Evolutionary conservation across 495 filamentous ascomycete species (phyloP).

Genomic region (Neurospora pannonica): DNA sequence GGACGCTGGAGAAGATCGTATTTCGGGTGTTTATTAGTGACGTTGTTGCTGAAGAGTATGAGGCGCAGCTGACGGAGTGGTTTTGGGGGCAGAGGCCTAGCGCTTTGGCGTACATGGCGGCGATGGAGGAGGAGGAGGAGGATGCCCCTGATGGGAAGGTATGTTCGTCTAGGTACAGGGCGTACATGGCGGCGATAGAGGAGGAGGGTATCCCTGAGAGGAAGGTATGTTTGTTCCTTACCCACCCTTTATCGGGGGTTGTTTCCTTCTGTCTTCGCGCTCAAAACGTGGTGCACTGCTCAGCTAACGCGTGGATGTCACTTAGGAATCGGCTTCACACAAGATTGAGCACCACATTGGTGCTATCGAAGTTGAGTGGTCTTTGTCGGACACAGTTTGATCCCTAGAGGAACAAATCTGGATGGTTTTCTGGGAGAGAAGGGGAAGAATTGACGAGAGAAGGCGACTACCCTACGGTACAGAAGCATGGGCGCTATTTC

Average conservation of each 20-base stretch:
- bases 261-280: neutral
- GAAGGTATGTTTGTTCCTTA: neutral
- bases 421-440: neutral
- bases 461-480: neutral
- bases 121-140: neutral
- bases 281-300: neutral
- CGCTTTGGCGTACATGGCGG: neutral
- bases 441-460: neutral
- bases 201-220: neutral
- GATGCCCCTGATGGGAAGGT: neutral
- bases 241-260: neutral
- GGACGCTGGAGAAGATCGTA: neutral
- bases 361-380: neutral
- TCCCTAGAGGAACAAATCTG: neutral
- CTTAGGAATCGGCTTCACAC: neutral
- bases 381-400: neutral
- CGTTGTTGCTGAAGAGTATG: neutral
- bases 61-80: neutral
- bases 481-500: neutral
- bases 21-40: neutral
- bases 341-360: neutral
- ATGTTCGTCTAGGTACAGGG: neutral
- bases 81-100: neutral
- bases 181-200: neutral
- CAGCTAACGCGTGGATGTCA: neutral